A percentile compares a stretch with the other conserved stretches of the same genome.
Evolutionary conservation across 441 rosid genomes (phyloP).

Genomic region (Bocquillonia castaneifolia): DNA sequence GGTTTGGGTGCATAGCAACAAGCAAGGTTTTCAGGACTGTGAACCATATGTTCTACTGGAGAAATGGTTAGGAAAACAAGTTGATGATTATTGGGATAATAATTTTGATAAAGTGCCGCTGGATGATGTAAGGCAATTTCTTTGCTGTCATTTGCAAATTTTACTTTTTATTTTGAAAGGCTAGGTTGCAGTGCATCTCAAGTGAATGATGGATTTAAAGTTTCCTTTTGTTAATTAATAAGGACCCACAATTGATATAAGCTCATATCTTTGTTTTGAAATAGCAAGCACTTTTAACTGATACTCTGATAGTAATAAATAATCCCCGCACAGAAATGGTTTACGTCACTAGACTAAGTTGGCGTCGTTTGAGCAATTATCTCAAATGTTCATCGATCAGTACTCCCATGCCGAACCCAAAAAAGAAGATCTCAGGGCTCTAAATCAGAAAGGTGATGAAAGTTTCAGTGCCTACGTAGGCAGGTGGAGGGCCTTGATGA

Average conservation of each 20-base stretch:
- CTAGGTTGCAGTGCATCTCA: neutral
- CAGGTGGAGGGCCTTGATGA: too few species aligned
- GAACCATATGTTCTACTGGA: constrained; percentile 32
- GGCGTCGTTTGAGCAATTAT: too few species aligned
- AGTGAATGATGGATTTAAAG: neutral
- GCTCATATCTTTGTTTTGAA: too few species aligned
- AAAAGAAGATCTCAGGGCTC: too few species aligned
- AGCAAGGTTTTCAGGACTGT: constrained; percentile 39
- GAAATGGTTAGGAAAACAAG: constrained; percentile 31
- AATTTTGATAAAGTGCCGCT: constrained; percentile 26
- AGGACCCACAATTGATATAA: neutral
- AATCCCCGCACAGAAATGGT: too few species aligned
- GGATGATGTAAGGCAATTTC: constrained; percentile 21
- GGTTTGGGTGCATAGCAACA: constrained; percentile 31
- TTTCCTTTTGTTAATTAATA: neutral
- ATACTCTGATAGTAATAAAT: too few species aligned
- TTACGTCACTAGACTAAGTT: too few species aligned
- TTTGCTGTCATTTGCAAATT: neutral
- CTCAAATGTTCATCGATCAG: too few species aligned
- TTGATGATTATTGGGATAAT: constrained; percentile 32
- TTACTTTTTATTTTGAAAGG: neutral
- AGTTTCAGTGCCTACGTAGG: too few species aligned
- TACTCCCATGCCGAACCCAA: too few species aligned
- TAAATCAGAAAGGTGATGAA: too few species aligned
- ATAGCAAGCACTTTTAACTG: too few species aligned